Evolutionary conservation across 1,284 basidiomycete species (phyloP).

Genomic region (Cryptococcus sp.): DNA sequence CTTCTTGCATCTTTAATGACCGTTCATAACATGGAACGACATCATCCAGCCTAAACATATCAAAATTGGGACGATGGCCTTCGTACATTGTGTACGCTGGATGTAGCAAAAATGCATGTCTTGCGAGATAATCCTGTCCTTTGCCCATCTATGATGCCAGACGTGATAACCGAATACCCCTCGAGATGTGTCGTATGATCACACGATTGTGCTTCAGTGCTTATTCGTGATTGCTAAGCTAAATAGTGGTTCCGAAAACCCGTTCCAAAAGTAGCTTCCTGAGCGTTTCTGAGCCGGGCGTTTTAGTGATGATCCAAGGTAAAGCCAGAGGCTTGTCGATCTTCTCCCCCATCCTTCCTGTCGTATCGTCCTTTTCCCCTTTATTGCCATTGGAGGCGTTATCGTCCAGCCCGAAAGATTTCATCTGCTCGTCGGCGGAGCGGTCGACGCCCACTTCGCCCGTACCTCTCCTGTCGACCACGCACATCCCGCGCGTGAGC

Average conservation of each 20-base stretch:
- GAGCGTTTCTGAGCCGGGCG: slow-evolving; percentile 44
- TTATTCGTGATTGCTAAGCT: no score
- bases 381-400: slow-evolving; percentile 1
- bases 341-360: slow-evolving; percentile 23
- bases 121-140: no score
- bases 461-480: slow-evolving; percentile 52
- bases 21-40: no score
- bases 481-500: slow-evolving; percentile 55
- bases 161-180: no score
- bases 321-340: slow-evolving; percentile 21
- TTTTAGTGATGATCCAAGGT: slow-evolving; percentile 38
- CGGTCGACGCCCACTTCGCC: slow-evolving; percentile 34
- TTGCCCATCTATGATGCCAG: no score
- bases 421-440: slow-evolving; percentile 33
- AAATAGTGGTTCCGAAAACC: slow-evolving; percentile 41
- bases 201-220: no score
- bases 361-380: slow-evolving; percentile 18
- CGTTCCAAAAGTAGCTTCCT: slow-evolving; percentile 38
- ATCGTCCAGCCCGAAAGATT: slow-evolving; percentile 8
- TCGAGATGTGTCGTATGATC: no score
- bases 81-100: background rate
- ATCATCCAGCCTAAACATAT: no score
- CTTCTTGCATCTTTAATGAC: no score
- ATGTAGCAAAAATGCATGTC: no score
- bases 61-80: no score